Conservation (phyloP, 805 yeast genomes). For the Zygoascus flipseniorum region DNA sequence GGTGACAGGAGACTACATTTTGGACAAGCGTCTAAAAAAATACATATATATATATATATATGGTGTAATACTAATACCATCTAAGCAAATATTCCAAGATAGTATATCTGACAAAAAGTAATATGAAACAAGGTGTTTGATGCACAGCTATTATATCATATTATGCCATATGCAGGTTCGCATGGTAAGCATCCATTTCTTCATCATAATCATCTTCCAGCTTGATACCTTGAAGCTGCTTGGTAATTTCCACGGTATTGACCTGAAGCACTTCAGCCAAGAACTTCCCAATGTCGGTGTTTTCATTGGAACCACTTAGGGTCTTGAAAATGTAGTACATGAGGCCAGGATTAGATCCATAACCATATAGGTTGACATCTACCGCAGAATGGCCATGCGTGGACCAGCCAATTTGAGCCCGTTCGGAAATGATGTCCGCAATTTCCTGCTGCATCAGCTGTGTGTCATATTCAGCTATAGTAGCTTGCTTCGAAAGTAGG, state of each 20-base stretch:
- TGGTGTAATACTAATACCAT: too few relatives aligned
- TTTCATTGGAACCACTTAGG: slow-evolving; percentile 76
- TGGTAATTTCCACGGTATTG: slow-evolving; percentile 23
- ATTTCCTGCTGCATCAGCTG: slow-evolving; percentile 36
- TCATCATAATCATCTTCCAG: slow-evolving; percentile 2
- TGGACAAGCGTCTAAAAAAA: too few relatives aligned
- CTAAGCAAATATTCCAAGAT: too few relatives aligned
- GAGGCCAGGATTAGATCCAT: slow-evolving; percentile 42
- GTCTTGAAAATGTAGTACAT: slow-evolving; percentile 26
- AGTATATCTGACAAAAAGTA: too few relatives aligned
- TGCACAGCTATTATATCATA: too few relatives aligned
- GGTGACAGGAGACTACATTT: too few relatives aligned
- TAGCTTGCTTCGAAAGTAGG: slow-evolving; percentile 31
- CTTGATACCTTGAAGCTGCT: not conserved
- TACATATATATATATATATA: too few relatives aligned
- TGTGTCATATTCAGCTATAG: slow-evolving; percentile 14
- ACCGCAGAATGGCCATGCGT: slow-evolving; percentile 96
- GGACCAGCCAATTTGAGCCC: slow-evolving; percentile 93
- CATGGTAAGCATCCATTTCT: not conserved
- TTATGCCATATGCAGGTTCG: not conserved
- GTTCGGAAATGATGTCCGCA: slow-evolving; percentile 63
- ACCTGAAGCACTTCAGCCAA: slow-evolving; percentile 45
- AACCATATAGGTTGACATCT: slow-evolving; percentile 80
- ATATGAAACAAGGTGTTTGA: too few relatives aligned
- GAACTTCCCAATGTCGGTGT: slow-evolving; percentile 73